A percentile compares a stretch with the other conserved stretches of the same genome.
Evolutionary conservation across 2,329 filamentous ascomycete genomes (phyloP).

Genomic region (Calycina herbarum): DNA sequence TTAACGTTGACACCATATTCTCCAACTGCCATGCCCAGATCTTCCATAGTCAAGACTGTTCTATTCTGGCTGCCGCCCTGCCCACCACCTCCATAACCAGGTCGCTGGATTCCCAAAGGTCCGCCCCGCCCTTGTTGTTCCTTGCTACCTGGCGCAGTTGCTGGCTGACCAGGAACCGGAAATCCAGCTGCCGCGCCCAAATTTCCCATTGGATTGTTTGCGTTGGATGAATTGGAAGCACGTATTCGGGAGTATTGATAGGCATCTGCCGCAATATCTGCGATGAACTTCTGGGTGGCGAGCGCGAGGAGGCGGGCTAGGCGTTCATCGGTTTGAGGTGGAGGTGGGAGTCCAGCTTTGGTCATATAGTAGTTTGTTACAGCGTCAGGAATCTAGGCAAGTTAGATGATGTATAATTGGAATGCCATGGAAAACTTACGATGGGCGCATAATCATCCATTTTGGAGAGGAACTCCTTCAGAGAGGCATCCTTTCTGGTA

Average conservation of each 20-base stretch:
- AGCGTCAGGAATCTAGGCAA: slow-evolving; percentile 84
- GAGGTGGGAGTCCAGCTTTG: slow-evolving; percentile 88
- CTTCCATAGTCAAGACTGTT: slow-evolving; percentile 97
- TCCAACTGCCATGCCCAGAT: slow-evolving; percentile 94
- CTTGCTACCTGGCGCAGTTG: slow-evolving; percentile 55
- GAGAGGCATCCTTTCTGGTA: slow-evolving; percentile 84
- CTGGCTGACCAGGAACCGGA: slow-evolving; percentile 61
- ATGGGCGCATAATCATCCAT: slow-evolving; percentile 99
- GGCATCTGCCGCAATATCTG: slow-evolving; percentile 93
- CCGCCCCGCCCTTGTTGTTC: slow-evolving; percentile 54
- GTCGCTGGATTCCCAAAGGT: slow-evolving; percentile 58
- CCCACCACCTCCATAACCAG: slow-evolving; percentile 83
- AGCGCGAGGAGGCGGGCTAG: slow-evolving; percentile 91
- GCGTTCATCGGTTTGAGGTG: slow-evolving; percentile 84
- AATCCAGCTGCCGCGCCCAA: slow-evolving; percentile 75
- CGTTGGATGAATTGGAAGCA: slow-evolving; percentile 81
- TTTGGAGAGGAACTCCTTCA: slow-evolving; percentile 90
- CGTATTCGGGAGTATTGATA: slow-evolving; percentile 98
- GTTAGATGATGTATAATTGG: slow-evolving; percentile 17
- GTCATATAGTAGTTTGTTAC: slow-evolving; percentile 99
- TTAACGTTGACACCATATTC: slow-evolving; percentile 99
- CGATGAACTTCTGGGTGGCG: slow-evolving; percentile 98
- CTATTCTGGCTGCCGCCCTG: slow-evolving; percentile 86
- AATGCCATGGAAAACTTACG: slow-evolving; percentile 52
- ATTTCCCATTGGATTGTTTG: slow-evolving; percentile 88